phyloP scores from a whole-genome alignment of 768 basidiomycete genomes.

The Hericium rajendrae region DNA sequence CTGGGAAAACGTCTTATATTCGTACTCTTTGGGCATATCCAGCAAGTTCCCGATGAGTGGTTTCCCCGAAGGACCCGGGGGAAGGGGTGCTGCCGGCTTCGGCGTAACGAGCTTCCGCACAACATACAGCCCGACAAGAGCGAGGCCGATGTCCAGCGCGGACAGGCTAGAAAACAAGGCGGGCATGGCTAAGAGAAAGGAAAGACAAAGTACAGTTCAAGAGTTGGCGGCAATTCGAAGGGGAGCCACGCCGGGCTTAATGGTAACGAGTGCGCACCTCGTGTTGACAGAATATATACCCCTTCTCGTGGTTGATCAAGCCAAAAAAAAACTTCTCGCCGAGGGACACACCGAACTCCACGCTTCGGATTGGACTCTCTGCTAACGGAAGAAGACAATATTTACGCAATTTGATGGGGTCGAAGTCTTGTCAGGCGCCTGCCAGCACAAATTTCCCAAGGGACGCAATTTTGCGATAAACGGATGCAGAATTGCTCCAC shows the following conservation, averaged over 20 bases:
- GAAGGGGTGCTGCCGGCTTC: neutral
- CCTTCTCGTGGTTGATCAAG: too few species aligned
- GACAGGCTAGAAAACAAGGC: neutral
- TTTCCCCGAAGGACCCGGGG: neutral
- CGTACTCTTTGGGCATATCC: neutral
- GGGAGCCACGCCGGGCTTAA: neutral
- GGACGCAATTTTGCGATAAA: too few species aligned
- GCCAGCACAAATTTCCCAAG: too few species aligned
- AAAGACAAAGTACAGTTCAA: neutral
- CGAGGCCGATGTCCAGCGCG: neutral
- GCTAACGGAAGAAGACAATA: too few species aligned
- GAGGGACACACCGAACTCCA: too few species aligned
- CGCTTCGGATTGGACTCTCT: too few species aligned
- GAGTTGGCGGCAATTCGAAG: neutral
- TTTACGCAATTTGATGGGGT: too few species aligned
- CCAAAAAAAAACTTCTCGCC: too few species aligned
- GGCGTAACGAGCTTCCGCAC: neutral
- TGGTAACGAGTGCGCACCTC: neutral
- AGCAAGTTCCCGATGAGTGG: neutral
- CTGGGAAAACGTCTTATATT: neutral
- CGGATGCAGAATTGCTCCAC: too few species aligned
- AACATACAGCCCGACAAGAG: neutral
- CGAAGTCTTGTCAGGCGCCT: too few species aligned
- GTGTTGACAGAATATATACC: too few species aligned
- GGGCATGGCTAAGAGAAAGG: neutral